Base-by-base conservation (phyloP, 1,284 basidiomycete genomes). In the Leccinum griseonigrum region DNA sequence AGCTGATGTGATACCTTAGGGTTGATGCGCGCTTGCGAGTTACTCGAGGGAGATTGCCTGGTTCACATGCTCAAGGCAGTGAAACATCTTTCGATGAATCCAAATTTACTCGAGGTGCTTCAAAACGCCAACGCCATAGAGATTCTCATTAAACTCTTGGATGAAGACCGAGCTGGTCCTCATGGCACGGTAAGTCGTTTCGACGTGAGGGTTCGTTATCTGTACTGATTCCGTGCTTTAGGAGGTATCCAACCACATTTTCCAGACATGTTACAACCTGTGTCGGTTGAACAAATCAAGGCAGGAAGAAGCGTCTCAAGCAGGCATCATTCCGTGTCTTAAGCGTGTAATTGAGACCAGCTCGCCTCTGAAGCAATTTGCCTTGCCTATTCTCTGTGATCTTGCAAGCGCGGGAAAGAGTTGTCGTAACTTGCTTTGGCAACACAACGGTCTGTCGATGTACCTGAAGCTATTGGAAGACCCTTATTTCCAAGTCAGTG, bases 81-180 rank as follows among this genome's bases (percentile, higher is more conserved):
- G 73, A 98, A 98, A 74, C 96, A 98, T 72, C 80, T 98, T 2
- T 96, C 95, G 3, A 98, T 97, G 86, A 94, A 91, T 63, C 85
- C 95, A 0, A 90, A 87, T 2, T 79, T 97, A 18, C 86, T 97
- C 32, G 95, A 98, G 69, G 91, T 96, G 4, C 80, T 99, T 16
- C 96, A 98, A 76, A 98, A 98, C 67, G 94, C 95, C 36, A 97
- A 98, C 70, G 91, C 94, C 1, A 92, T 98, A 65, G 95, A 98
- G 73, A 89, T 94, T 57, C 81, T 99, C 10, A 88, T 95, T 51
- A 85, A 84, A 46, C 86, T 97, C 11, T 79, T 98, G 31, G 91
- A 92, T 32, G 88, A 94, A 70, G 89, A 93, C 69, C 86, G 88
- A 61, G 82, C 87, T 16, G 90, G 93, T 3, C 84, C 86, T 1